A percentile compares a stretch with the other conserved stretches of the same genome.
Evolutionary conservation across 176 grass and related monocot species (phyloP).

Genomic region (Ampelocalamus luodianensis): DNA sequence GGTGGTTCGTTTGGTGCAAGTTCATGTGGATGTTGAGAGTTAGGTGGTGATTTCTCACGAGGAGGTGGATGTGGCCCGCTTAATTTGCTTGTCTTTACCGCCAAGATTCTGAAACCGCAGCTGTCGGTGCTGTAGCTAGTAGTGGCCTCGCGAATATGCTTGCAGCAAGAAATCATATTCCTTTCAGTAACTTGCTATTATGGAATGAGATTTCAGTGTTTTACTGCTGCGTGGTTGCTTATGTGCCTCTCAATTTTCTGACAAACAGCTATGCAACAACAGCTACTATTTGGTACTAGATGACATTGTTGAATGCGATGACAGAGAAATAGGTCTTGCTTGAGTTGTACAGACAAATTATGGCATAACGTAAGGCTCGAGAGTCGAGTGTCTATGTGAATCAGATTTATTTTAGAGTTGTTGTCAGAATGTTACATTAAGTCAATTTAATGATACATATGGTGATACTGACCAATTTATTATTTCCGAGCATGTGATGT

Average conservation of each 20-base stretch:
- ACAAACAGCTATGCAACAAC: not conserved
- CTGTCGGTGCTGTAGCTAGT: constrained; percentile 1
- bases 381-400: not conserved
- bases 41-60: not conserved
- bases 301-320: not conserved
- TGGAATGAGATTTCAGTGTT: not conserved
- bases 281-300: not conserved
- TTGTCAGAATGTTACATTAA: not conserved
- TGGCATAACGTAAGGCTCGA: not conserved
- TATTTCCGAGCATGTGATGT: constrained; percentile 9
- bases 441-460: constrained; percentile 6
- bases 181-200: constrained; percentile 14
- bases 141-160: constrained; percentile 43
- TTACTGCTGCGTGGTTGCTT: not conserved
- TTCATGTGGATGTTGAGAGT: constrained; percentile 11
- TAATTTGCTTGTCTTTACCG: constrained; percentile 50
- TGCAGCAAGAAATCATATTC: constrained; percentile 33
- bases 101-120: constrained; percentile 7
- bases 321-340: not conserved
- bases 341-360: not conserved
- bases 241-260: not conserved
- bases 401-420: not conserved
- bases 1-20: constrained; percentile 22
- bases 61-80: not conserved
- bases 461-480: not conserved